Evolutionary conservation across 1,284 basidiomycete genomes (phyloP).

Genomic region (Singerocomus rubriflavus): DNA sequence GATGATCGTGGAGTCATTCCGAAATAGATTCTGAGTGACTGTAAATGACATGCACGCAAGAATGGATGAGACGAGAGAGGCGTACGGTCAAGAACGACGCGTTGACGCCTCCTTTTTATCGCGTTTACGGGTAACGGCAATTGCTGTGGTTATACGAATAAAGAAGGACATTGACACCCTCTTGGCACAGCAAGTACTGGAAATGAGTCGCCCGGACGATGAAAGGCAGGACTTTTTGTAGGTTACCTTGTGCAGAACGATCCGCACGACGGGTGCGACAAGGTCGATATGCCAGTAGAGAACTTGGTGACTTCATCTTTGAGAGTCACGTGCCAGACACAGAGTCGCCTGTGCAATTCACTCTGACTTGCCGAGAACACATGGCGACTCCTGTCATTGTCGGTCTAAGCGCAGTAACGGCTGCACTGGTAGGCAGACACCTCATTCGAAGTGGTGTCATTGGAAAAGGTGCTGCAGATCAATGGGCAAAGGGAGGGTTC

Average conservation of each 20-base stretch:
- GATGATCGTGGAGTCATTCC: slow-evolving; percentile 18
- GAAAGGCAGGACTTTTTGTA: background rate
- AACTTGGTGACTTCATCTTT: background rate
- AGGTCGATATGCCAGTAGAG: slow-evolving; percentile 8
- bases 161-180: background rate
- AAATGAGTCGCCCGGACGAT: background rate
- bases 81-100: background rate
- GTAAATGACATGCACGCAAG: slow-evolving; percentile 18
- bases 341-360: background rate
- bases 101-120: slow-evolving; percentile 7
- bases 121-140: background rate
- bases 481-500: slow-evolving; percentile 95
- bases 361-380: background rate
- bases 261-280: background rate
- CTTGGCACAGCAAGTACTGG: slow-evolving; percentile 16
- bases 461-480: slow-evolving; percentile 65
- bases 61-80: background rate
- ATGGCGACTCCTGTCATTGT: slow-evolving; percentile 78
- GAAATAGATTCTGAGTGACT: slow-evolving; percentile 33
- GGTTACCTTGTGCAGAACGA: background rate
- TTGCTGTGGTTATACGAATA: background rate
- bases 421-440: slow-evolving; percentile 75
- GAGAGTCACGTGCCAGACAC: slow-evolving; percentile 13
- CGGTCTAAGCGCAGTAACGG: slow-evolving; percentile 78
- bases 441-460: slow-evolving; percentile 57